Conservation (phyloP, 73 alveolate species). For the Paramecium primaurelia region DNA sequence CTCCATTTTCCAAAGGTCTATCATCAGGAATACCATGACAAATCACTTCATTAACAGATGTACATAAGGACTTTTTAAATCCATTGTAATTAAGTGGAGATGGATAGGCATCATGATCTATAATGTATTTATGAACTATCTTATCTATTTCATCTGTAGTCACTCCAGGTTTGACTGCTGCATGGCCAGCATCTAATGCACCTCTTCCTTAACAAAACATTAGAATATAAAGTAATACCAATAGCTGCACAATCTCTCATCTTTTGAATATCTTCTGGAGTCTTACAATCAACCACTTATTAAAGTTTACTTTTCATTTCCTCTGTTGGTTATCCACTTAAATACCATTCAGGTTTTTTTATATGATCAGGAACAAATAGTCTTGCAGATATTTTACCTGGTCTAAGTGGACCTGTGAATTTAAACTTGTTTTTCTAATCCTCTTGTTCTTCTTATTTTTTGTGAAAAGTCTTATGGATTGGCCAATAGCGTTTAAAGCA, state of each 20-base stretch:
- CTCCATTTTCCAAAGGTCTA: constrained; percentile 91
- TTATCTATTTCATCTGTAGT: constrained; percentile 91
- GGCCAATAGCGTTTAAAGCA: constrained; percentile 90
- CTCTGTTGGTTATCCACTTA: constrained; percentile 64
- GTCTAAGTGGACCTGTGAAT: constrained; percentile 65
- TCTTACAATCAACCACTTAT: constrained; percentile 51
- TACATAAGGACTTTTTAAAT: constrained; percentile 91
- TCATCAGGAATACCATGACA: constrained; percentile 96
- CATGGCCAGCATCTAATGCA: constrained; percentile 82
- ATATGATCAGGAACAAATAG: constrained; percentile 86
- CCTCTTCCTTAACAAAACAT: constrained; percentile 72
- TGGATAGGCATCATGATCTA: constrained; percentile 92
- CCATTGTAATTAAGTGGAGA: constrained; percentile 87
- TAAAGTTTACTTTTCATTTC: constrained; percentile 57
- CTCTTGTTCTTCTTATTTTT: constrained; percentile 65
- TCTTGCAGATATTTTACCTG: constrained; percentile 60
- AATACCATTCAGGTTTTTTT: constrained; percentile 90
- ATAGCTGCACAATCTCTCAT: constrained; percentile 70
- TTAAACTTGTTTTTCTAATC: constrained; percentile 71
- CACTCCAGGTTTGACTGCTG: constrained; percentile 83
- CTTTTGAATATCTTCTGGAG: constrained; percentile 70
- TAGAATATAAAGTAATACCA: constrained; percentile 57
- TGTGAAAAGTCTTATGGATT: constrained; percentile 85
- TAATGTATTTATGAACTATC: constrained; percentile 84
- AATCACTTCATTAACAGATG: constrained; percentile 91